phyloP scores from a whole-genome alignment of 2,329 filamentous ascomycete genomes.

The Nectriaceae sp. region DNA sequence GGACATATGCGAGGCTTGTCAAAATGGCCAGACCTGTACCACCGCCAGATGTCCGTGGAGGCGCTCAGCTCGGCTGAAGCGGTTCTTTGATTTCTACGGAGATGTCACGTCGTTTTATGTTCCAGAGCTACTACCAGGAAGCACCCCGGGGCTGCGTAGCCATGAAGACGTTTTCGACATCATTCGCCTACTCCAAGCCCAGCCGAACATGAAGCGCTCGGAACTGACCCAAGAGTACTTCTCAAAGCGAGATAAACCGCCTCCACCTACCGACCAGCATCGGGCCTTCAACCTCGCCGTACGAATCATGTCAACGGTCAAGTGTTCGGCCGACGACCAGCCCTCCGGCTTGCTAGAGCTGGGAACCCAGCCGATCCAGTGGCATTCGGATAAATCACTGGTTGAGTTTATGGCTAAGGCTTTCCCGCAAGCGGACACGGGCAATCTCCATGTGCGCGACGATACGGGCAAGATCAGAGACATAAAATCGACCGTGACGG shows the following conservation, averaged over 20 bases:
- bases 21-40: background rate
- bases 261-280: background rate
- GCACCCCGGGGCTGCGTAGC: background rate
- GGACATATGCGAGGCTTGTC: background rate
- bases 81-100: background rate
- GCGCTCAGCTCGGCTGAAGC: background rate
- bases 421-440: background rate
- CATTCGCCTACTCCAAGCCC: background rate
- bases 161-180: background rate
- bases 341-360: background rate
- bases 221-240: background rate
- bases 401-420: background rate
- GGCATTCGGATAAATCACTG: background rate
- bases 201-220: background rate
- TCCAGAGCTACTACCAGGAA: background rate
- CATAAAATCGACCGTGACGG: background rate
- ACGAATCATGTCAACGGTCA: slow-evolving; percentile 2
- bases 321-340: slow-evolving; percentile 1
- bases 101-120: background rate
- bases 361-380: slow-evolving; percentile 1
- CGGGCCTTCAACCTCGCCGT: slow-evolving; percentile 4
- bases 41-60: background rate
- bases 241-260: background rate
- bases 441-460: slow-evolving; percentile 1
- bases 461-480: background rate